Evolutionary conservation across 2,329 filamentous ascomycete species (phyloP).

Genomic region (Aspergillus sp.): DNA sequence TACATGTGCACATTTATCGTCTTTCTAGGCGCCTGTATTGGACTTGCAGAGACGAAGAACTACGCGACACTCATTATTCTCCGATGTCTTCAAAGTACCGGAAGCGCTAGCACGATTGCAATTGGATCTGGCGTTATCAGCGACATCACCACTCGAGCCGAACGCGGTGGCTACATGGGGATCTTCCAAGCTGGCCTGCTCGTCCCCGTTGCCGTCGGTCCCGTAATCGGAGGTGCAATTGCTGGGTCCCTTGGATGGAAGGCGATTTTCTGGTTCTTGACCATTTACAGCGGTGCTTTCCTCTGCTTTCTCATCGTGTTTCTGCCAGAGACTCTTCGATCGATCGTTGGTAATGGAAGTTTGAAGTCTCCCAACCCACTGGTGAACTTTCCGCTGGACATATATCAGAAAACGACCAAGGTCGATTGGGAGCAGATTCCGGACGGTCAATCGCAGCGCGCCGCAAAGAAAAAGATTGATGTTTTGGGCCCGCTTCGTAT

Average conservation of each 20-base stretch:
- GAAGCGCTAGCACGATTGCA: slow-evolving; percentile 69
- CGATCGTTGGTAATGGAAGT: slow-evolving; percentile 39
- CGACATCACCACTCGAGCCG: slow-evolving; percentile 67
- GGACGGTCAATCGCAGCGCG: background rate
- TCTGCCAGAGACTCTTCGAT: slow-evolving; percentile 54
- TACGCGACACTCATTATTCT: slow-evolving; percentile 39
- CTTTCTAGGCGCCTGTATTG: slow-evolving; percentile 40
- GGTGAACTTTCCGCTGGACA: slow-evolving; percentile 3
- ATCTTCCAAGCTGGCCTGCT: slow-evolving; percentile 63
- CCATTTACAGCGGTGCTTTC: slow-evolving; percentile 49
- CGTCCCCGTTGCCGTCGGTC: slow-evolving; percentile 53
- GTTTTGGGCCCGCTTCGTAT: slow-evolving; percentile 51
- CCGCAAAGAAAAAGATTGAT: slow-evolving; percentile 44
- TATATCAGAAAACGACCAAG: slow-evolving; percentile 11
- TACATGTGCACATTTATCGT: slow-evolving; percentile 59
- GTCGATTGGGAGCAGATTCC: background rate
- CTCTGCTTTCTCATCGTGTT: slow-evolving; percentile 52
- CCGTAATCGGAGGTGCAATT: slow-evolving; percentile 66
- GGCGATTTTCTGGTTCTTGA: slow-evolving; percentile 70
- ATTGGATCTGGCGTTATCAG: slow-evolving; percentile 71
- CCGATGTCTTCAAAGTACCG: slow-evolving; percentile 40
- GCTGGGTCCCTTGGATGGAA: slow-evolving; percentile 66
- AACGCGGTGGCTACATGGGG: slow-evolving; percentile 73
- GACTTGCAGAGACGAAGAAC: slow-evolving; percentile 38
- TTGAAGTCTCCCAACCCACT: background rate